Evolutionary conservation across 78 protist genomes (phyloP), one percentile per base, ranked within the genome.

Genomic region (Parvularia atlantis): DNA sequence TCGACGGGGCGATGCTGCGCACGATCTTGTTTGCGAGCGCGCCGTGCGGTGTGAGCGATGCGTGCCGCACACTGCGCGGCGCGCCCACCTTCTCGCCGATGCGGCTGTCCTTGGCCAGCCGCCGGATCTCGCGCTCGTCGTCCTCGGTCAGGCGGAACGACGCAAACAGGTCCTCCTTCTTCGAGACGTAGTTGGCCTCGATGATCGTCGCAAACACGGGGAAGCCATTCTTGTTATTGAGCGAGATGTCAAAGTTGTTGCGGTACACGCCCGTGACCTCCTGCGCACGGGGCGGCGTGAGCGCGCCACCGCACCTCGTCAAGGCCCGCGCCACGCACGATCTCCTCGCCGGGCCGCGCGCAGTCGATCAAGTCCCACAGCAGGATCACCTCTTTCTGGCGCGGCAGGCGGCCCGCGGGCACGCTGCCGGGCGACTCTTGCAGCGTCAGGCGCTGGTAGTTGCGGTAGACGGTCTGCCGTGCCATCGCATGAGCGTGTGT

Each of bases 381-480:
- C 13, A 96, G 78, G 19, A 96, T 65, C 66, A 97, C 88, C 6
- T 88, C 95, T 65, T 90, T 93, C 46, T 88, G 75, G 20, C 99
- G 74, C 48, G 99, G 99, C 24, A 97, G 71, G 11, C 99, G 87
- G 30, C 99, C 99, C 1, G 99, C 80, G 4, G 98, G 97, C 17
- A 98, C 98, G 2, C 97, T 74, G 17, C 96, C 95, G 10, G 99
- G 99, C 11, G 90, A 28, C 67, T 98, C 99, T 66, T 96, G 99
- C 11, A 98, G 68, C 2, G 92, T 85, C 19, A 93, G 57, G 61
- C 76, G 62, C 79, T 96, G 99, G 76, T 81, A 95, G 85, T 95
- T 94, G 58, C 94, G 67, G 86, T 93, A 97, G 48, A 87, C 56
- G 0, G 99, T 97, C 65, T 80, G 4, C 9, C 19, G 46, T 41